Conservation (phyloP, 1,139 yeast genomes). For the Ashbya aceris region DNA sequence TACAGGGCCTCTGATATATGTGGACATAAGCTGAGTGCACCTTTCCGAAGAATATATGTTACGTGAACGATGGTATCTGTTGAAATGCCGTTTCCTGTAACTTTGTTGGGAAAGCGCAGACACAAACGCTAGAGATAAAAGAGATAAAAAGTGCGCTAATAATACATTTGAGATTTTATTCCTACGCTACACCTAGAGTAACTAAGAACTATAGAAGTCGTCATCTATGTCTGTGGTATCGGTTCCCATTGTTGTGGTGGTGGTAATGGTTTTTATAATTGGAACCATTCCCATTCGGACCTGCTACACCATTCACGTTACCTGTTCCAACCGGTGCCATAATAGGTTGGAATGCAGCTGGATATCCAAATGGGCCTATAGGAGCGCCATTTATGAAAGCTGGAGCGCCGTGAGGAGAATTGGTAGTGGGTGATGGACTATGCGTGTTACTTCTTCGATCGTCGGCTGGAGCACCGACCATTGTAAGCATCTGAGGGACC, state of each 20-base stretch:
- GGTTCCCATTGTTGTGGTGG: constrained; percentile 12
- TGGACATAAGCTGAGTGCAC: constrained; percentile 17
- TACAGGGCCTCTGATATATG: constrained; percentile 52
- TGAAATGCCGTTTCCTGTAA: too few species aligned
- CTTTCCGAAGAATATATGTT: too few species aligned
- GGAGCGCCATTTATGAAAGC: constrained; percentile 22
- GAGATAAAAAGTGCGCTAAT: too few species aligned
- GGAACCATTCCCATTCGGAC: constrained; percentile 15
- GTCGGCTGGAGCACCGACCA: constrained; percentile 17
- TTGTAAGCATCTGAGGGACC: constrained; percentile 26
- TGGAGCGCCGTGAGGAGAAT: constrained; percentile 23
- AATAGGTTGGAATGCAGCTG: constrained; percentile 23
- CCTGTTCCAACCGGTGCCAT: constrained; percentile 12
- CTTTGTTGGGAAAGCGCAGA: too few species aligned
- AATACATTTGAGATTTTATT: too few species aligned
- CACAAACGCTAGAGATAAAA: too few species aligned
- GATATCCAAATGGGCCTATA: constrained; percentile 23
- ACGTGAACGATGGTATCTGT: too few species aligned
- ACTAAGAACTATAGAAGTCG: neutral
- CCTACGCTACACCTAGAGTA: too few species aligned
- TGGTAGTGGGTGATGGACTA: constrained; percentile 19
- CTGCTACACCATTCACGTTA: constrained; percentile 8
- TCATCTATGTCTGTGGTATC: constrained; percentile 4
- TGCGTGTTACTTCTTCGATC: constrained; percentile 12
- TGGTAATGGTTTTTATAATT: constrained; percentile 13